Evolutionary conservation across 108 stramenopile genomes (phyloP).

Genomic region (Discostella stelligeroides): DNA sequence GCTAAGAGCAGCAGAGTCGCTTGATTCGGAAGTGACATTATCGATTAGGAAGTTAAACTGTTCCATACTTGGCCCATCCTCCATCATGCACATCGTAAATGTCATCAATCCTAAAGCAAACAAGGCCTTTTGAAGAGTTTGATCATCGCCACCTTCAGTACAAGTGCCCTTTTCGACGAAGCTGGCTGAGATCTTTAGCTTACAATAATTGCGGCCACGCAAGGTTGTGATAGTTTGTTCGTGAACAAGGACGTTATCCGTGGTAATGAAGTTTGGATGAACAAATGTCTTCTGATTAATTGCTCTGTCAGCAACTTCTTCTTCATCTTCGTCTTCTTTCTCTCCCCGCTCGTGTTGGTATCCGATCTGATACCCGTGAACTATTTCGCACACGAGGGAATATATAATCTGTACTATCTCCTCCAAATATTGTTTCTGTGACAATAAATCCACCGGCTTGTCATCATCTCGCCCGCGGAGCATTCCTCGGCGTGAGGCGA

Average conservation of each 20-base stretch:
- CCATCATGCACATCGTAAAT: conserved; percentile 9
- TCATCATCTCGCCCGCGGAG: neutral
- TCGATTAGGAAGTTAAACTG: neutral
- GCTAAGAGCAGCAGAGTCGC: too few relatives aligned
- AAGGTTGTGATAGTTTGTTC: neutral
- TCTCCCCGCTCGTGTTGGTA: neutral
- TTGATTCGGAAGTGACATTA: conserved; percentile 1
- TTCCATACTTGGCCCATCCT: neutral
- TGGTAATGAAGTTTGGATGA: conserved; percentile 1
- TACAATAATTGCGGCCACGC: too few relatives aligned
- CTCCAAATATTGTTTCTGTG: neutral
- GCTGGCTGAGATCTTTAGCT: neutral
- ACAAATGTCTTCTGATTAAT: neutral
- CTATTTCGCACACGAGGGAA: neutral
- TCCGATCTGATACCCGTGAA: neutral
- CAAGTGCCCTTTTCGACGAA: conserved; percentile 2
- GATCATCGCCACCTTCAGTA: neutral
- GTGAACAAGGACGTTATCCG: neutral
- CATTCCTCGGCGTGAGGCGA: neutral
- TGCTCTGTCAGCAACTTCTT: neutral
- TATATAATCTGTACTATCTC: neutral
- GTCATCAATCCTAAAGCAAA: conserved; percentile 3
- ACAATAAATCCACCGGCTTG: neutral
- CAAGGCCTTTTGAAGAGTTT: conserved; percentile 4
- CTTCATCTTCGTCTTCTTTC: neutral